Evolutionary conservation across 2,329 filamentous ascomycete genomes (phyloP).

Genomic region (Colletotrichum paranaense): DNA sequence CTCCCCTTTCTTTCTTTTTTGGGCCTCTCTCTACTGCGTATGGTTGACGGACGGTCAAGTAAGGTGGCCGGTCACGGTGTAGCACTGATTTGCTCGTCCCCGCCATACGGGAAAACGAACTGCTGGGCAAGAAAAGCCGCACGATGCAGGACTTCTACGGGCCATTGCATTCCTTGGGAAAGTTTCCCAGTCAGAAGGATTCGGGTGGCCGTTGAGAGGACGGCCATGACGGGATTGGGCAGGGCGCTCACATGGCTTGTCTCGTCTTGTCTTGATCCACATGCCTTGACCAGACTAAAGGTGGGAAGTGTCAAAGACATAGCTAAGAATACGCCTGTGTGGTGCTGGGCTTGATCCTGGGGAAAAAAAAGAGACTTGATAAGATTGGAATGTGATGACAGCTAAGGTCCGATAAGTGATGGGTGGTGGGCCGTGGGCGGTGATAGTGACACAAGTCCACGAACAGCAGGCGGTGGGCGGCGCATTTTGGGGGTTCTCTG

Average conservation of each 20-base stretch:
- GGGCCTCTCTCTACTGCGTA: neutral
- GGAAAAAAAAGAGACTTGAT: constrained; percentile 14
- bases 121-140: constrained; percentile 4
- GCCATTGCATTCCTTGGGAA: neutral
- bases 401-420: neutral
- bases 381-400: constrained; percentile 20
- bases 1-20: neutral
- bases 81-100: constrained; percentile 19
- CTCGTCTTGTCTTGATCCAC: constrained; percentile 8
- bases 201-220: neutral
- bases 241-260: neutral
- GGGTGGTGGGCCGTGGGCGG: neutral
- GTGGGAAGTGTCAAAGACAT: constrained; percentile 13
- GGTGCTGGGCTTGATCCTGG: constrained; percentile 6
- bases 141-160: neutral
- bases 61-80: constrained; percentile 21
- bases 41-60: constrained; percentile 14
- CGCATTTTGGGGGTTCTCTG: neutral
- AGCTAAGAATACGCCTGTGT: neutral
- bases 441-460: neutral
- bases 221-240: constrained; percentile 9
- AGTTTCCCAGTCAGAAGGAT: neutral
- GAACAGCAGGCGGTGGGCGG: neutral
- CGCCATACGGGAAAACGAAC: neutral
- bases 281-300: neutral